These are phyloP conservation scores for Cucurbita maxima DNA, from an alignment of 306 rosid species.

Conservation along the genomic window DNA sequence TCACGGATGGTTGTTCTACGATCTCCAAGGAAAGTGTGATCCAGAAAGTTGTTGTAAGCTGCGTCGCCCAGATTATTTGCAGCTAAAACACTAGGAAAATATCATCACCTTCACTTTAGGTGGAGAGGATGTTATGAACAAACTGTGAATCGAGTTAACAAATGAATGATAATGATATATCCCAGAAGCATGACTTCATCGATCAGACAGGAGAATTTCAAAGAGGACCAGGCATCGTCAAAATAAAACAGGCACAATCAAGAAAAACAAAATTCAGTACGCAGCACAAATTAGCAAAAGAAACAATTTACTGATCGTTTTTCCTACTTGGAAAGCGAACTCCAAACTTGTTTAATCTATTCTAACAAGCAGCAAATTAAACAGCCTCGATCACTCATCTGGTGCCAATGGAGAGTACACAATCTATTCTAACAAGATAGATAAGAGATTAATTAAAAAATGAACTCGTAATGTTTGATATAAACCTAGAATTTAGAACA, in stretches of 20 bases:
- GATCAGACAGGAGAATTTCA: background rate
- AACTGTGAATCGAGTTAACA: background rate
- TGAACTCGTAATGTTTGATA: background rate
- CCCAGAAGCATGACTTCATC: background rate
- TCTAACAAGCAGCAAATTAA: background rate
- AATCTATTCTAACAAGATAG: background rate
- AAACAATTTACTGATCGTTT: background rate
- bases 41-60: slow-evolving; percentile 67
- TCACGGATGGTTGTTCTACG: slow-evolving; percentile 69
- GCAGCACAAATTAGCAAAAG: background rate
- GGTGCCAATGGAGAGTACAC: background rate
- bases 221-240: background rate
- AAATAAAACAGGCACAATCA: background rate
- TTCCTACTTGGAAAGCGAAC: background rate
- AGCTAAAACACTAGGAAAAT: slow-evolving; percentile 51
- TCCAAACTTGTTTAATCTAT: background rate
- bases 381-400: background rate
- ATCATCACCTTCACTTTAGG: slow-evolving; percentile 1
- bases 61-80: slow-evolving; percentile 52
- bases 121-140: slow-evolving; percentile 5
- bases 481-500: background rate
- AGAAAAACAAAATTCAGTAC: background rate
- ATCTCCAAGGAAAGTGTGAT: slow-evolving; percentile 86
- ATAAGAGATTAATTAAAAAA: background rate
- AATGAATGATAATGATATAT: background rate